Evolutionary conservation across 2,329 filamentous ascomycete species (phyloP), one percentile per base, ranked within the genome.

Genomic region (Penicillium sp.): DNA sequence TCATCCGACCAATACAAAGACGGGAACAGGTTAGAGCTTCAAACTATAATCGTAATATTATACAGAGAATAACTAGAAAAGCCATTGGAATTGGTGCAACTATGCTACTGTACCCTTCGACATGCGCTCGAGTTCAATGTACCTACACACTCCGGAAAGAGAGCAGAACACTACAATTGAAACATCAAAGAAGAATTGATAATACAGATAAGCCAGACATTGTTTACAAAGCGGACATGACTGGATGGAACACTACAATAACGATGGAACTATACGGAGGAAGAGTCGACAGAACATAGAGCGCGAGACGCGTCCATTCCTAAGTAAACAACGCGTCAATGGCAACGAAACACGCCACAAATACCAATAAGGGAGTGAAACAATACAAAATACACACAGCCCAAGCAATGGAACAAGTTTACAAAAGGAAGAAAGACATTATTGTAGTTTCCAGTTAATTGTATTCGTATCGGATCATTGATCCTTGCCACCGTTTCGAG

Each of bases 391-490:
- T 19, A 28, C 15, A n/a, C 8, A 35, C 17, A 22, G 6, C 8
- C 13, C 5, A 13, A 15, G 13, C 1, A 24, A 24, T 8, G 1
- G 13, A 13, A 53, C 22, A 53, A 51, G 9, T 9, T 9, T 22
- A 35, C 49, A 51, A 22, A 22, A 15, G 30, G 3, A 50, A 17
- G 5, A 35, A 15, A 37, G 26, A 10, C 22, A 56, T 35, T 19
- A 51, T 19, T 15, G 37, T 22, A 28, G 38, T 56, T 60, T 60
- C 28, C 26, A 53, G 45, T 53, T 56, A 69, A 70, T 75, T 70
- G 72, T 76, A 76, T 76, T 76, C 74, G 75, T 76, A 75, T 72
- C 67, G 64, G 73, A 75, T 66, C 72, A 69, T 69, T 65, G 61
- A 65, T 60, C 67, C 70, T 70, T 73, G 66, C 65, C 73, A 68